These are phyloP conservation scores for Yamadazyma takamatsuzukensis DNA, from an alignment of 805 yeast genomes.

Conservation along the genomic window DNA sequence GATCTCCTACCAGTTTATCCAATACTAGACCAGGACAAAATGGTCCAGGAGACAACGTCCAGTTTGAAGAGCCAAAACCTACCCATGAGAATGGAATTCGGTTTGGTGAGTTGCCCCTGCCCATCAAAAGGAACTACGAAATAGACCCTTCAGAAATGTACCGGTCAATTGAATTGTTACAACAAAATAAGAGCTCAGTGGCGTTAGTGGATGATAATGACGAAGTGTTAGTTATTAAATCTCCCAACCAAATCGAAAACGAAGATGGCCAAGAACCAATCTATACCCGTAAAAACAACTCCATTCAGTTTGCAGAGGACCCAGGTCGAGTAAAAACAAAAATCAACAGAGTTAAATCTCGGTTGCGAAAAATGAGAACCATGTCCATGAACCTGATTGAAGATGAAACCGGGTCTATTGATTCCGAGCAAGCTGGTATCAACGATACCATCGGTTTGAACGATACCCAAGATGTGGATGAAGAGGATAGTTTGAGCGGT, in stretches of 20 bases:
- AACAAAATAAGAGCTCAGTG: conserved; percentile 45
- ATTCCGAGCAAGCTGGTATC: conserved; percentile 16
- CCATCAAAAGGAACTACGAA: conserved; percentile 40
- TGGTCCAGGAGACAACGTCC: conserved; percentile 3
- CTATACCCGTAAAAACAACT: conserved; percentile 23
- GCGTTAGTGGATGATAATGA: conserved; percentile 48
- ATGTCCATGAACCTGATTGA: conserved; percentile 11
- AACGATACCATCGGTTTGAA: background rate
- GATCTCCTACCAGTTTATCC: background rate
- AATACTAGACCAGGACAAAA: background rate
- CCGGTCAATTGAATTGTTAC: conserved; percentile 78
- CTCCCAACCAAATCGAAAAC: conserved; percentile 70
- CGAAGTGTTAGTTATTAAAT: conserved; percentile 71
- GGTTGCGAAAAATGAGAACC: conserved; percentile 9
- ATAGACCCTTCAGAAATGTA: conserved; percentile 80
- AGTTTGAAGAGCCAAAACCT: conserved; percentile 1
- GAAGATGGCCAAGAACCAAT: conserved; percentile 30
- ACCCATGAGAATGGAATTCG: conserved; percentile 37
- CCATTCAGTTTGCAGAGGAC: conserved; percentile 3
- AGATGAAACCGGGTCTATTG: conserved; percentile 20
- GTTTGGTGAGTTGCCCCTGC: conserved; percentile 60
- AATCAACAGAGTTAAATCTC: conserved; percentile 2
- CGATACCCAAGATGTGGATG: conserved; percentile 2
- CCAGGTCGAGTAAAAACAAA: conserved; percentile 1
- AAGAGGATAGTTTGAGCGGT: conserved; percentile 1